Evolutionary conservation across 176 grass and related monocot genomes (phyloP).

Genomic region (Bromus sterilis): DNA sequence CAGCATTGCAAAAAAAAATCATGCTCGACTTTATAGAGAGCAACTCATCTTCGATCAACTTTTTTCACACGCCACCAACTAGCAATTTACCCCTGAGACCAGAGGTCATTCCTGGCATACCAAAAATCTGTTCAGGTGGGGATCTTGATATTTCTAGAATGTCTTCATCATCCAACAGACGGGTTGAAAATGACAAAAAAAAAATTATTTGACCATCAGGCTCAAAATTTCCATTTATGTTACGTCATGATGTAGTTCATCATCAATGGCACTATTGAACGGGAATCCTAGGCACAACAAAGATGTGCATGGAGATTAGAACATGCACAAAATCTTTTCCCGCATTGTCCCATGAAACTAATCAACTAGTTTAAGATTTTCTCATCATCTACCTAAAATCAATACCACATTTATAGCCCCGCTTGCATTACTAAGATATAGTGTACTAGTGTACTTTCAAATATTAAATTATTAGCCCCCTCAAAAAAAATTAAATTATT

Average conservation of each 20-base stretch:
- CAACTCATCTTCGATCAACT: slow-evolving; percentile 44
- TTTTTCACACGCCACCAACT: slow-evolving; percentile 48
- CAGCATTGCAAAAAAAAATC: slow-evolving; percentile 24
- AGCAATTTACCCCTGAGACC: slow-evolving; percentile 41
- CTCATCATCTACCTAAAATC: no score
- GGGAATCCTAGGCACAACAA: no score
- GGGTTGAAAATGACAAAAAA: background rate
- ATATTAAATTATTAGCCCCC: no score
- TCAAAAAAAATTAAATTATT: no score
- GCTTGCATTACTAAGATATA: no score
- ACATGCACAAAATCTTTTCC: no score
- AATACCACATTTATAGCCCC: no score
- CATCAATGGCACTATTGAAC: background rate
- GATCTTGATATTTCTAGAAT: slow-evolving; percentile 30
- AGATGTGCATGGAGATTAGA: no score
- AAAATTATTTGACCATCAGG: slow-evolving; percentile 16
- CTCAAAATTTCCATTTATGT: slow-evolving; percentile 11
- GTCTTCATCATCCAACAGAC: slow-evolving; percentile 11
- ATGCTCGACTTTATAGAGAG: slow-evolving; percentile 22
- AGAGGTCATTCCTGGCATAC: slow-evolving; percentile 7
- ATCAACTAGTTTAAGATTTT: no score
- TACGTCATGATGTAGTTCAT: background rate
- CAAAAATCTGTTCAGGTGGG: slow-evolving; percentile 11
- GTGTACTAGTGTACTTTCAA: background rate
- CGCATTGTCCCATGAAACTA: no score